phyloP scores from a whole-genome alignment of 768 basidiomycete species.

The Boletus rubescentipes region DNA sequence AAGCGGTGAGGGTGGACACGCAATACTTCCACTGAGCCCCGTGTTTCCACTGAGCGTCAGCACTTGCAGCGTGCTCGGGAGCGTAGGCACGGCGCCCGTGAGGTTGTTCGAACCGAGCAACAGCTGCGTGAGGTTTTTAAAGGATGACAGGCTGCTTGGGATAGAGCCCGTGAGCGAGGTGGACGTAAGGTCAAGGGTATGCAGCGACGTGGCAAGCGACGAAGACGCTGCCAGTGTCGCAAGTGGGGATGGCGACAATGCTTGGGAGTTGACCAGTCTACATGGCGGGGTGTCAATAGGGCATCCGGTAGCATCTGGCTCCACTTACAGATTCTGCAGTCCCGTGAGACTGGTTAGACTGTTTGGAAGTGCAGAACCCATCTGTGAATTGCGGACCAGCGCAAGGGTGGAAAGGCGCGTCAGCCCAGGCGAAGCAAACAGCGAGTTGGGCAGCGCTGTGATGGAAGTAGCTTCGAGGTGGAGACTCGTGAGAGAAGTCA shows the following conservation, averaged over 20 bases:
- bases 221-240: conserved; percentile 31
- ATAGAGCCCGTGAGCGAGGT: conserved; percentile 41
- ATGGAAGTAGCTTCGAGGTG: conserved; percentile 43
- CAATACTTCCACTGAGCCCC: conserved; percentile 32
- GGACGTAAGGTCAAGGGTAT: conserved; percentile 39
- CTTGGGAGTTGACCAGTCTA: conserved; percentile 40
- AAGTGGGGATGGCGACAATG: conserved; percentile 33
- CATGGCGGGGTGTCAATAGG: not conserved
- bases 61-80: conserved; percentile 36
- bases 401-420: conserved; percentile 35
- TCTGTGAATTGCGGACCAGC: conserved; percentile 40
- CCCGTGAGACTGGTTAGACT: conserved; percentile 31
- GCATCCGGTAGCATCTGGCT: not conserved
- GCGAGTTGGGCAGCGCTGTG: conserved; percentile 32
- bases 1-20: conserved; percentile 14
- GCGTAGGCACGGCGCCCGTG: conserved; percentile 33
- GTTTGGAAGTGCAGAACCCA: conserved; percentile 39
- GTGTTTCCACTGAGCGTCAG: conserved; percentile 39
- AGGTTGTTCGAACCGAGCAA: conserved; percentile 41
- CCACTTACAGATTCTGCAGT: conserved; percentile 41
- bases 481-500: conserved; percentile 39
- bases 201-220: conserved; percentile 33
- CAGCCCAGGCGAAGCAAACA: conserved; percentile 35
- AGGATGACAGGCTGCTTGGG: conserved; percentile 33
- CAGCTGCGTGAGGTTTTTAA: conserved; percentile 36